phyloP scores from a whole-genome alignment of 768 basidiomycete species.

The Rhodotorula graminis region DNA sequence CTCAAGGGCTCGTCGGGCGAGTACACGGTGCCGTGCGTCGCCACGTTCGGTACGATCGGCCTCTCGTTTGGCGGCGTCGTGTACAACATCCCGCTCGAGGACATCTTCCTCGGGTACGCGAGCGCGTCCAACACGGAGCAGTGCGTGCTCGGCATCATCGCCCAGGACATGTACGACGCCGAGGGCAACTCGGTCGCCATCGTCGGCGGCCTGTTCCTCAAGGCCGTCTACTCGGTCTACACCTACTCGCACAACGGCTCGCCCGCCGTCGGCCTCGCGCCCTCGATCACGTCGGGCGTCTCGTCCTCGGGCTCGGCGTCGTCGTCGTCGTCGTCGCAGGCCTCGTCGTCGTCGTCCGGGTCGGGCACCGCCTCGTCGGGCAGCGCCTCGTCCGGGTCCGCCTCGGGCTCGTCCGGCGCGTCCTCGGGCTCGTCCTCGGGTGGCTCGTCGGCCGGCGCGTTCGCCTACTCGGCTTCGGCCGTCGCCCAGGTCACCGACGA shows the following conservation, averaged over 20 bases:
- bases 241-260: conserved; percentile 35
- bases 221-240: conserved; percentile 35
- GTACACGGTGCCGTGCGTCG: conserved; percentile 35
- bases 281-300: conserved; percentile 24
- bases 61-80: conserved; percentile 25
- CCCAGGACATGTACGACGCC: conserved; percentile 31
- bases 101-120: conserved; percentile 37
- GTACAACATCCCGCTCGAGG: conserved; percentile 35
- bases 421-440: background rate
- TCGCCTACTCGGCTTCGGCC: conserved; percentile 16
- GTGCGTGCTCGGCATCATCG: conserved; percentile 37
- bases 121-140: conserved; percentile 7
- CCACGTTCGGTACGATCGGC: conserved; percentile 22
- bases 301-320: background rate
- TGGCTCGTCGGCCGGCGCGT: background rate
- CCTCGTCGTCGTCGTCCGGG: background rate
- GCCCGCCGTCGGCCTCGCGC: conserved; percentile 38
- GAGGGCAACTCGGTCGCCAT: conserved; percentile 22
- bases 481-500: conserved; percentile 25
- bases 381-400: background rate
- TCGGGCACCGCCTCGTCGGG: background rate
- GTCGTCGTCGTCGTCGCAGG: background rate
- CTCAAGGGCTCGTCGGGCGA: conserved; percentile 8
- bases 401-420: background rate
- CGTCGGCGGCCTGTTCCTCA: conserved; percentile 32